Evolutionary conservation across 495 filamentous ascomycete genomes (phyloP).

Genomic region (Penicillium paxilli): DNA sequence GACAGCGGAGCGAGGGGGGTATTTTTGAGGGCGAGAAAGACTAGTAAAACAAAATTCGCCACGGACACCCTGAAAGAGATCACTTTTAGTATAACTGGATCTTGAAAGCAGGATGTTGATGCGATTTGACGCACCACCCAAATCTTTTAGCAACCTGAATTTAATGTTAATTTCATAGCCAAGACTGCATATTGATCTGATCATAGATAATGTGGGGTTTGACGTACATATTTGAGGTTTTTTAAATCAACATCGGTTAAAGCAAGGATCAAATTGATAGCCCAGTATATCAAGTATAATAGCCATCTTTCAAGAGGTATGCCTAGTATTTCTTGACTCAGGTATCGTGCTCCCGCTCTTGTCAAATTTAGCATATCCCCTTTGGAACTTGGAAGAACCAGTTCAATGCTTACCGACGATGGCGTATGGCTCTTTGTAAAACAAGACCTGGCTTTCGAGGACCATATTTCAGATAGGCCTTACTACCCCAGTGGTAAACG

Average conservation of each 20-base stretch:
- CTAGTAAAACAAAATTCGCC: slow-evolving; percentile 52
- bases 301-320: background rate
- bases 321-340: slow-evolving; percentile 1
- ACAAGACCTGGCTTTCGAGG: background rate
- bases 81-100: background rate
- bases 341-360: background rate
- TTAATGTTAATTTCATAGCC: background rate
- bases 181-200: too few species aligned
- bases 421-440: background rate
- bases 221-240: slow-evolving; percentile 3
- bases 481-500: background rate
- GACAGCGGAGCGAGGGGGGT: slow-evolving; percentile 58
- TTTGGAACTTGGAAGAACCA: background rate
- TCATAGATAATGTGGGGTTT: background rate
- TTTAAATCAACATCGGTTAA: slow-evolving; percentile 32
- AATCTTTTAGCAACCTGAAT: slow-evolving; percentile 16
- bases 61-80: slow-evolving; percentile 50
- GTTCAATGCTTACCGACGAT: background rate
- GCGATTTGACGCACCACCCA: slow-evolving; percentile 15
- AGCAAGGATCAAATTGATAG: slow-evolving; percentile 48
- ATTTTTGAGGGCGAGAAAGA: slow-evolving; percentile 62
- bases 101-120: too few species aligned
- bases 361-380: background rate
- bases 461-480: slow-evolving; percentile 1
- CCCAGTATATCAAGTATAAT: slow-evolving; percentile 32